These are phyloP conservation scores for Xanthoconium separans DNA, from an alignment of 1,284 basidiomycete species.

Conservation along the genomic window DNA sequence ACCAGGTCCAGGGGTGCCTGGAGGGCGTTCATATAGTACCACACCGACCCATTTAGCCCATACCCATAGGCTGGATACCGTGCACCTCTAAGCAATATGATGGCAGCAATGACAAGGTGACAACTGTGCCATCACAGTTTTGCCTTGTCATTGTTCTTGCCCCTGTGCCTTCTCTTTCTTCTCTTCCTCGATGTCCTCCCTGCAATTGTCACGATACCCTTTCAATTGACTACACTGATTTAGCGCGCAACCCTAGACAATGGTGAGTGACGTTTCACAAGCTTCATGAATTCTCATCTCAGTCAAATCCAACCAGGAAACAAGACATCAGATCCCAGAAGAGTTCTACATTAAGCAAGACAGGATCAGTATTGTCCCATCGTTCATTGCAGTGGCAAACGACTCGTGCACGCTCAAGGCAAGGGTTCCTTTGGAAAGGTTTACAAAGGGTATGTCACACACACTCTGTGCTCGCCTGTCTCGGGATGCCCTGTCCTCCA, in stretches of 20 bases:
- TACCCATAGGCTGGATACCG: too few species aligned
- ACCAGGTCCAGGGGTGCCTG: too few species aligned
- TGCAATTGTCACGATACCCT: constrained; percentile 7
- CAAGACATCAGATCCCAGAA: constrained; percentile 82
- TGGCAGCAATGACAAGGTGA: too few species aligned
- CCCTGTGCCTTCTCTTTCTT: constrained; percentile 3
- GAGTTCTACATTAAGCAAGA: constrained; percentile 96
- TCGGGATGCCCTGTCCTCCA: constrained; percentile 30
- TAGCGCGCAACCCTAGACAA: constrained; percentile 21
- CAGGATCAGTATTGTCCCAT: constrained; percentile 74
- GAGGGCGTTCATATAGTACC: too few species aligned
- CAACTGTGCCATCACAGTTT: too few species aligned
- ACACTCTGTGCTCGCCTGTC: background rate
- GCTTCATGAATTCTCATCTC: constrained; percentile 2
- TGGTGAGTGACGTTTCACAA: constrained; percentile 16
- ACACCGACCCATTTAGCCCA: too few species aligned
- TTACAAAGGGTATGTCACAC: constrained; percentile 88
- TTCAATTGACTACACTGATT: background rate
- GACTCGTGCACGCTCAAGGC: constrained; percentile 46
- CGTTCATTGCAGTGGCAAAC: constrained; percentile 12
- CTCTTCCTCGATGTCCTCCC: constrained; percentile 7
- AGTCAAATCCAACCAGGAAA: constrained; percentile 47
- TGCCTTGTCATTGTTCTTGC: too few species aligned
- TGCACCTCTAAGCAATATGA: too few species aligned
- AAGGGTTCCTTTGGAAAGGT: constrained; percentile 98